These are phyloP conservation scores for Vanrija humicola DNA, from an alignment of 1,284 basidiomycete species.

Conservation along the genomic window DNA sequence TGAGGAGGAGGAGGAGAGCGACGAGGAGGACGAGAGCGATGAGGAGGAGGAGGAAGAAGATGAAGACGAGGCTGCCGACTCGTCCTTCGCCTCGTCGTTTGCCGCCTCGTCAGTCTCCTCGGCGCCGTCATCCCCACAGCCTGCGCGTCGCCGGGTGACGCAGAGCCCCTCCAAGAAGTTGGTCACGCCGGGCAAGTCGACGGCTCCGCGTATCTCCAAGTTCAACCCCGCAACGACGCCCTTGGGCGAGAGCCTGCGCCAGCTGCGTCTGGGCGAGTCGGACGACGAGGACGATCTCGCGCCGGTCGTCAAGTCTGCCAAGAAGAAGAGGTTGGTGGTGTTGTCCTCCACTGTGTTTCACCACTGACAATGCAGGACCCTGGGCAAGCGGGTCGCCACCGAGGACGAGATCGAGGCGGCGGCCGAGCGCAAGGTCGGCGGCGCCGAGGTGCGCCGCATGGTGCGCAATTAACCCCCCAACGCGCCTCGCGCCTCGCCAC, in stretches of 20 bases:
- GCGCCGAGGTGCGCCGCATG: conserved; percentile 41
- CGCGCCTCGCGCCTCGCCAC: neutral
- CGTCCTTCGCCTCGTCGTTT: conserved; percentile 24
- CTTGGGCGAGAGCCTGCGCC: conserved; percentile 27
- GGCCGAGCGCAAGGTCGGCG: conserved; percentile 29
- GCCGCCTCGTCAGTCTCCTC: conserved; percentile 12
- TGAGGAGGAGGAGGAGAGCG: conserved; percentile 13
- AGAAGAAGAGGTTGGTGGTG: conserved; percentile 55
- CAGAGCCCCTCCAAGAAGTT: neutral
- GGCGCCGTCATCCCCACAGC: conserved; percentile 25
- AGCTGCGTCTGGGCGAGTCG: conserved; percentile 17
- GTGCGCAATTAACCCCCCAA: conserved; percentile 15
- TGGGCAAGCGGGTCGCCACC: conserved; percentile 51
- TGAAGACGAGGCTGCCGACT: conserved; percentile 3
- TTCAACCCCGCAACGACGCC: conserved; percentile 5
- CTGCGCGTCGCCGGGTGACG: conserved; percentile 6
- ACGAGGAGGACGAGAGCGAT: conserved; percentile 31
- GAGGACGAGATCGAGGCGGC: conserved; percentile 50
- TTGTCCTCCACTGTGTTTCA: conserved; percentile 11
- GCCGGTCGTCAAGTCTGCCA: conserved; percentile 36
- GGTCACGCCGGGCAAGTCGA: neutral
- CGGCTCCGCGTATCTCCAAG: neutral
- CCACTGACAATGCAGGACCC: conserved; percentile 37
- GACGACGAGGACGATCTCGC: conserved; percentile 27
- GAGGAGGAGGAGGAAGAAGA: conserved; percentile 39